A percentile compares a stretch with the other conserved stretches of the same genome.
Conservation (phyloP, 331 rosid genomes). For the Prunus yedoensis region DNA sequence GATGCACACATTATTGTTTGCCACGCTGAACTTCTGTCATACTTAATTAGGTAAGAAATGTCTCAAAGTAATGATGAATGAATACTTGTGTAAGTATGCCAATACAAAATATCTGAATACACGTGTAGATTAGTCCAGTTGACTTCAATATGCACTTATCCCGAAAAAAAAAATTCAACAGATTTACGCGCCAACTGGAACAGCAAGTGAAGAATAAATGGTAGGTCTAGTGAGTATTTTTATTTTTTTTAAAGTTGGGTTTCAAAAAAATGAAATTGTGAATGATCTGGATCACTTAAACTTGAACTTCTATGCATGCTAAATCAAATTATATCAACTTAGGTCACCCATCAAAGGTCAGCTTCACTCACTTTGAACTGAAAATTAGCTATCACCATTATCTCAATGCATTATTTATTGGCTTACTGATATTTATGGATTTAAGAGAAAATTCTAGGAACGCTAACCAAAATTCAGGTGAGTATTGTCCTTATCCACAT, state of each 20-base stretch:
- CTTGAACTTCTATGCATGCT: not conserved
- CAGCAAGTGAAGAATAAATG: not conserved
- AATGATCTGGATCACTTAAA: not conserved
- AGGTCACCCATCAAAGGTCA: conserved; percentile 2
- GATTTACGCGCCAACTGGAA: not conserved
- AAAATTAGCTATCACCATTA: not conserved
- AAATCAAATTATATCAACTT: not conserved
- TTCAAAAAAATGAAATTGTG: not conserved
- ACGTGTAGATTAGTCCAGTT: no score
- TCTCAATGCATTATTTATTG: not conserved
- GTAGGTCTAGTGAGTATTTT: not conserved
- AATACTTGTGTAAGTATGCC: not conserved
- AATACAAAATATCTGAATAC: not conserved
- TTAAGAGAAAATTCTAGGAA: not conserved
- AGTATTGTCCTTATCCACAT: no score
- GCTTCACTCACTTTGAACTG: not conserved
- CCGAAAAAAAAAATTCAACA: no score
- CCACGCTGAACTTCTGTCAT: not conserved
- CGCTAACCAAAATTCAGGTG: no score
- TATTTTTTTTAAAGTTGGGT: not conserved
- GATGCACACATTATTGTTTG: not conserved
- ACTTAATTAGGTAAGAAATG: not conserved
- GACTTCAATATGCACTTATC: no score
- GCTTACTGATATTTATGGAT: not conserved
- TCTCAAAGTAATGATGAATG: not conserved